Conservation (phyloP, 164 flowering plant species). For the Dillenia suffruticosa region DNA sequence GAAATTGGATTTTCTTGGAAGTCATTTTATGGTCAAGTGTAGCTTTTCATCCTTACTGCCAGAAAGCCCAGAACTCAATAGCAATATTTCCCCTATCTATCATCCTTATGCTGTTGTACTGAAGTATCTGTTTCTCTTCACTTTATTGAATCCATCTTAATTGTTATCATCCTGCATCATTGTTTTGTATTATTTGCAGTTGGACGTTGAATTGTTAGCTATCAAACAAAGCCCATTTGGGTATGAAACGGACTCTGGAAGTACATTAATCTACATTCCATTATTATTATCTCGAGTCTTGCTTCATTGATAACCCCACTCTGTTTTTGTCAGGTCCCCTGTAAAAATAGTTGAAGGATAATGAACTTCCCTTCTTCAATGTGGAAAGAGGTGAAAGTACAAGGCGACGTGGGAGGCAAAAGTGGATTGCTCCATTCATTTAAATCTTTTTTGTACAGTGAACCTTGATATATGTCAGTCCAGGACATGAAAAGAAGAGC, state of each 20-base stretch:
- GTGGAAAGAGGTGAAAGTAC: not conserved
- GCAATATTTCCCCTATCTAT: too few species aligned
- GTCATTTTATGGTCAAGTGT: too few species aligned
- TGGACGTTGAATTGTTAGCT: conserved; percentile 73
- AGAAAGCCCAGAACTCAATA: too few species aligned
- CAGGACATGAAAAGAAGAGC: not conserved
- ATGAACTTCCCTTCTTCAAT: not conserved
- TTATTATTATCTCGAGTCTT: not conserved
- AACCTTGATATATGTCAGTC: not conserved
- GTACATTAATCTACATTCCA: not conserved
- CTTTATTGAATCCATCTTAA: too few species aligned
- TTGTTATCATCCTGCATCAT: not conserved
- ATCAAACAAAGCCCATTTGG: conserved; percentile 88
- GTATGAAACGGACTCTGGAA: conserved; percentile 31
- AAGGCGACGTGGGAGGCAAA: not conserved
- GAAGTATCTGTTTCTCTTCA: too few species aligned
- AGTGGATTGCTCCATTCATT: not conserved
- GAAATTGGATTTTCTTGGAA: too few species aligned
- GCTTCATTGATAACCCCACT: conserved; percentile 1
- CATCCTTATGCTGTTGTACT: too few species aligned
- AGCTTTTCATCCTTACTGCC: too few species aligned
- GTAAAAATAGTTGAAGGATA: conserved; percentile 66
- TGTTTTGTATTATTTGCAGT: conserved; percentile 32
- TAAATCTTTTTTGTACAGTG: not conserved
- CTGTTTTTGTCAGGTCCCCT: conserved; percentile 37